A percentile compares a stretch with the other conserved stretches of the same genome.
Conservation (phyloP, 495 filamentous ascomycete species). For the Hyaloscypha hepaticicola region DNA sequence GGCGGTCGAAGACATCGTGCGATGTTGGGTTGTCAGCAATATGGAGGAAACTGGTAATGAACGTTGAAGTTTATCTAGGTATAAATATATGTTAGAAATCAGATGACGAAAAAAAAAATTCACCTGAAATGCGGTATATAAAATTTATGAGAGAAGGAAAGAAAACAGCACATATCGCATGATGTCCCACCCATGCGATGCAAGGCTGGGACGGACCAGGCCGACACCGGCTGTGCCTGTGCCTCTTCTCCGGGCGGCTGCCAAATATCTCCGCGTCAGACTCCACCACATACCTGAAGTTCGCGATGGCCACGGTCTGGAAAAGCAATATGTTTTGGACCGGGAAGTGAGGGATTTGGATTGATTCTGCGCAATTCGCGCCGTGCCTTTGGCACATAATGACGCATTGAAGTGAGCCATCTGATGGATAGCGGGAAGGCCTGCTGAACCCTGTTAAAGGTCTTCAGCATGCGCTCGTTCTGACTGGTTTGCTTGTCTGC, state of each 20-base stretch:
- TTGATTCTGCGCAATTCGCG: background rate
- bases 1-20: conserved; percentile 58
- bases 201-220: conserved; percentile 9
- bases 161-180: conserved; percentile 24
- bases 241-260: background rate
- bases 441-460: background rate
- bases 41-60: background rate
- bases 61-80: conserved; percentile 16
- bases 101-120: background rate
- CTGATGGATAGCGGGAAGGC: background rate
- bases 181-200: conserved; percentile 26
- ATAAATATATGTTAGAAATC: conserved; percentile 18
- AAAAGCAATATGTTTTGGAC: conserved; percentile 25
- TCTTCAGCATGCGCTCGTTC: background rate
- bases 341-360: conserved; percentile 6
- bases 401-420: conserved; percentile 25
- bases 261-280: conserved; percentile 5
- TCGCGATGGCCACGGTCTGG: conserved; percentile 10
- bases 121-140: conserved; percentile 27
- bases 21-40: conserved; percentile 26
- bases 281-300: conserved; percentile 28
- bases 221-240: conserved; percentile 22
- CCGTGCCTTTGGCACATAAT: conserved; percentile 19
- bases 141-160: conserved; percentile 22
- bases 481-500: background rate